phyloP scores from a whole-genome alignment of 768 basidiomycete genomes.

The Heimioporus sp. region DNA sequence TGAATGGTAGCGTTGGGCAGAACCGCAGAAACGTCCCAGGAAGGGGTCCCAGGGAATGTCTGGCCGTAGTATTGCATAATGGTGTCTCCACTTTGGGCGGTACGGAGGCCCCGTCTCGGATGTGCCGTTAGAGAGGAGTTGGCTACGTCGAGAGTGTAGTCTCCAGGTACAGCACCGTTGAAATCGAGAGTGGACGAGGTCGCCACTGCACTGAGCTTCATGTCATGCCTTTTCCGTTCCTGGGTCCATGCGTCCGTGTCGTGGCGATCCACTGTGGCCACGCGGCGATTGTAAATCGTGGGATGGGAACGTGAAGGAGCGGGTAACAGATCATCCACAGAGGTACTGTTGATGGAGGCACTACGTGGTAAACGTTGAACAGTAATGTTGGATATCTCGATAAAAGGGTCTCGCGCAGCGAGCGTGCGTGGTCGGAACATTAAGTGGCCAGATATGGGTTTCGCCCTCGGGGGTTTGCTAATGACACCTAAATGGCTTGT shows the following conservation, averaged over 20 bases:
- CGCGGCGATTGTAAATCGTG: conserved; percentile 13
- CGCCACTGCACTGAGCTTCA: conserved; percentile 4
- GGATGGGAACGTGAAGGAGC: conserved; percentile 8
- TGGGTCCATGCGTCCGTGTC: conserved; percentile 24
- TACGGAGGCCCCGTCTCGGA: not conserved
- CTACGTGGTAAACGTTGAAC: not conserved
- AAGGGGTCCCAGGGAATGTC: conserved; percentile 4
- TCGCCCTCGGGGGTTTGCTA: not conserved
- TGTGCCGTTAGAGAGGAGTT: conserved; percentile 5
- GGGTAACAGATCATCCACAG: not conserved
- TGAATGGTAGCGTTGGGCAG: not conserved
- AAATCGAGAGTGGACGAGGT: conserved; percentile 10
- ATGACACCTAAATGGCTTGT: not conserved
- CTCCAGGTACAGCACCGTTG: not conserved
- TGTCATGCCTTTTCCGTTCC: conserved; percentile 9
- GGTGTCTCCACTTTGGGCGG: not conserved
- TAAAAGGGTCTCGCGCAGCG: conserved; percentile 3
- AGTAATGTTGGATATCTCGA: conserved; percentile 7
- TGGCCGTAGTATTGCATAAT: not conserved
- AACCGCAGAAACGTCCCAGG: not conserved
- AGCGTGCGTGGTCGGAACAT: conserved; percentile 2
- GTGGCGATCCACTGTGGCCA: conserved; percentile 23
- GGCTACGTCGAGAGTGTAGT: not conserved
- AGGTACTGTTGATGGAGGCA: not conserved
- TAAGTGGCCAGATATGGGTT: conserved; percentile 6